Evolutionary conservation across 352 stramenopile species (phyloP).

Genomic region (Globisporangium acanthophoron): DNA sequence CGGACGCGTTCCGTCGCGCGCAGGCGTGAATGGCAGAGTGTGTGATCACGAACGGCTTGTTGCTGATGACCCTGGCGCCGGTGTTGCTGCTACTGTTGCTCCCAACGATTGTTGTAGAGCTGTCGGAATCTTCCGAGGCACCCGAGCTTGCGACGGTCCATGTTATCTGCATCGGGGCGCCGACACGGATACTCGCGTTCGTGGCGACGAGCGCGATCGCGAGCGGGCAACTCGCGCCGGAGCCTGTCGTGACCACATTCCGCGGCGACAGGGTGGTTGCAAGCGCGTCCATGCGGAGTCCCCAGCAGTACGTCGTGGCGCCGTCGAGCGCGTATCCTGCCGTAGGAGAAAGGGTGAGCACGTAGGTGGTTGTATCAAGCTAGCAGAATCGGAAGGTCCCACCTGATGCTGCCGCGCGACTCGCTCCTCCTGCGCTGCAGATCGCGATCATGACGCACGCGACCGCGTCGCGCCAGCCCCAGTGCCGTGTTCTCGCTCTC

Average conservation of each 20-base stretch:
- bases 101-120: not conserved
- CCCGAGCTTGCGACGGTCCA: conserved; percentile 18
- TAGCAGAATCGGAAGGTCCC: no score
- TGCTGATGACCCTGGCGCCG: not conserved
- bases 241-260: conserved; percentile 12
- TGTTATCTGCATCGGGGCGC: conserved; percentile 8
- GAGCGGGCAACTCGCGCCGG: conserved; percentile 19
- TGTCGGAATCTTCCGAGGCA: not conserved
- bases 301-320: conserved; percentile 35
- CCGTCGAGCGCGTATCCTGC: conserved; percentile 11
- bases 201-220: conserved; percentile 6
- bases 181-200: not conserved
- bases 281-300: conserved; percentile 12
- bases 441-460: no score
- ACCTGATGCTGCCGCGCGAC: no score
- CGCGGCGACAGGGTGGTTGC: conserved; percentile 12
- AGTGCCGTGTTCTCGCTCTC: no score
- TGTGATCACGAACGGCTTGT: conserved; percentile 3
- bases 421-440: no score
- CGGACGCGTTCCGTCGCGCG: not conserved
- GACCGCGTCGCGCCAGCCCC: no score
- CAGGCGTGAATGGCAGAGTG: conserved; percentile 20
- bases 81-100: conserved; percentile 1
- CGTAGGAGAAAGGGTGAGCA: not conserved
- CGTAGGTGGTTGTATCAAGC: no score